A percentile compares a stretch with the other conserved stretches of the same genome.
These are phyloP conservation scores for Yamadazyma diddensiae DNA, from an alignment of 1,139 yeast species.

Conservation along the genomic window DNA sequence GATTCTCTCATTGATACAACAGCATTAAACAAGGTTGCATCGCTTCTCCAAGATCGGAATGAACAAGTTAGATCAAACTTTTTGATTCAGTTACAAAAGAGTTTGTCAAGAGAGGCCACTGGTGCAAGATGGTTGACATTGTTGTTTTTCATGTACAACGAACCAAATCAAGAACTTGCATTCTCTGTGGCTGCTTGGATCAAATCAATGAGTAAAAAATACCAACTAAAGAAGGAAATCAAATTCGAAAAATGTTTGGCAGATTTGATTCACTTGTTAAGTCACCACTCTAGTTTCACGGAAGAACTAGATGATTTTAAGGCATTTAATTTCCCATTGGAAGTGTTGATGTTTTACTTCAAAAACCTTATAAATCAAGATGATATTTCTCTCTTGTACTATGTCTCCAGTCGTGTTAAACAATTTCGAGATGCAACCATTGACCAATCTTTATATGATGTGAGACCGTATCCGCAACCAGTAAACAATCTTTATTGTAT, in stretches of 20 bases:
- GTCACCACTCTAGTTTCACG: slow-evolving; percentile 71
- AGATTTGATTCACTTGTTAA: slow-evolving; percentile 64
- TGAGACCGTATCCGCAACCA: slow-evolving; percentile 21
- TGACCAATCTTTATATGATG: slow-evolving; percentile 33
- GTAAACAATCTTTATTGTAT: slow-evolving; percentile 54
- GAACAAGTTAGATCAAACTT: slow-evolving; percentile 55
- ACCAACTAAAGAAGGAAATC: slow-evolving; percentile 38
- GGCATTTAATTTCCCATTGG: slow-evolving; percentile 52
- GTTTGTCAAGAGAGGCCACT: slow-evolving; percentile 49
- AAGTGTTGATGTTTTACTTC: slow-evolving; percentile 59
- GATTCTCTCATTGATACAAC: slow-evolving; percentile 52
- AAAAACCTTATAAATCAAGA: slow-evolving; percentile 61
- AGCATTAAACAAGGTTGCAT: slow-evolving; percentile 51
- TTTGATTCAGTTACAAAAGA: slow-evolving; percentile 49
- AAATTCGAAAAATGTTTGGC: slow-evolving; percentile 63
- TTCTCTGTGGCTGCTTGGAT: slow-evolving; percentile 69
- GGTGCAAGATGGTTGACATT: slow-evolving; percentile 67
- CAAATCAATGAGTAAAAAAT: slow-evolving; percentile 52
- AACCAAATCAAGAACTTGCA: slow-evolving; percentile 54
- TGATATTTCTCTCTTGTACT: slow-evolving; percentile 70
- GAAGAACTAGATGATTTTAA: slow-evolving; percentile 29
- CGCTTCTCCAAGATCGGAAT: slow-evolving; percentile 67
- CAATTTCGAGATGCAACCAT: slow-evolving; percentile 65
- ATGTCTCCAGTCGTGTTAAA: slow-evolving; percentile 75
- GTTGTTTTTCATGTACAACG: slow-evolving; percentile 73